phyloP scores from a whole-genome alignment of 164 flowering plant genomes.

The Brasenia schreberi region DNA sequence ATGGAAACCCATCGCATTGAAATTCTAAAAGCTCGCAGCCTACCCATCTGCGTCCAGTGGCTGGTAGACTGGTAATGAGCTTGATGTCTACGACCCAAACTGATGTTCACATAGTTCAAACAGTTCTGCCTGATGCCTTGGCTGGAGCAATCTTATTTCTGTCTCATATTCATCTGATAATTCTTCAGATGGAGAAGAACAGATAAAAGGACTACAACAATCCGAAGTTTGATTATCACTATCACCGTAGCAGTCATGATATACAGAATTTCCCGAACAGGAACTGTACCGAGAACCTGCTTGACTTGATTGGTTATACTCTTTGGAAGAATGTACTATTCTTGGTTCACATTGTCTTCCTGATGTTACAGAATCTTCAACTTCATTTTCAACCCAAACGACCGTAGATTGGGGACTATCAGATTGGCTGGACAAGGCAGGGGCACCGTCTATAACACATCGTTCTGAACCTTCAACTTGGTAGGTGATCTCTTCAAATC shows the following conservation, averaged over 20 bases:
- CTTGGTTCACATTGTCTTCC: not conserved
- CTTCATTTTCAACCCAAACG: conserved; percentile 32
- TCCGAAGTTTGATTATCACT: not conserved
- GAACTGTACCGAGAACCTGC: not conserved
- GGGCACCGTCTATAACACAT: conserved; percentile 22
- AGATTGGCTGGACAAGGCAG: conserved; percentile 18
- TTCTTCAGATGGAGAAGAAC: conserved; percentile 9
- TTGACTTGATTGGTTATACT: conserved; percentile 7
- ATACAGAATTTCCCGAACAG: conserved; percentile 10
- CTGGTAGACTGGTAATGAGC: not conserved
- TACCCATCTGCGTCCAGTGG: not conserved
- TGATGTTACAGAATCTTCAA: conserved; percentile 9
- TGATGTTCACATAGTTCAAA: conserved; percentile 43
- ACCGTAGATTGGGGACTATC: conserved; percentile 18
- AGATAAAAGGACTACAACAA: conserved; percentile 2
- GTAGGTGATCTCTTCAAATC: conserved; percentile 68
- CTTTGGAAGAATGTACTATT: conserved; percentile 3
- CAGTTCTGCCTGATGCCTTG: conserved; percentile 60
- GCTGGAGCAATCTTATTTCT: conserved; percentile 79
- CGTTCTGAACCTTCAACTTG: conserved; percentile 42
- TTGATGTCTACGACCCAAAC: conserved; percentile 7
- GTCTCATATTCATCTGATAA: conserved; percentile 35
- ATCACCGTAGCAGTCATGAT: not conserved
- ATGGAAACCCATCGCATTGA: not conserved
- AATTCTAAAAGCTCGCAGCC: not conserved